Base-by-base conservation (phyloP, 2,329 filamentous ascomycete species). In the Penicillium oxalicum region DNA sequence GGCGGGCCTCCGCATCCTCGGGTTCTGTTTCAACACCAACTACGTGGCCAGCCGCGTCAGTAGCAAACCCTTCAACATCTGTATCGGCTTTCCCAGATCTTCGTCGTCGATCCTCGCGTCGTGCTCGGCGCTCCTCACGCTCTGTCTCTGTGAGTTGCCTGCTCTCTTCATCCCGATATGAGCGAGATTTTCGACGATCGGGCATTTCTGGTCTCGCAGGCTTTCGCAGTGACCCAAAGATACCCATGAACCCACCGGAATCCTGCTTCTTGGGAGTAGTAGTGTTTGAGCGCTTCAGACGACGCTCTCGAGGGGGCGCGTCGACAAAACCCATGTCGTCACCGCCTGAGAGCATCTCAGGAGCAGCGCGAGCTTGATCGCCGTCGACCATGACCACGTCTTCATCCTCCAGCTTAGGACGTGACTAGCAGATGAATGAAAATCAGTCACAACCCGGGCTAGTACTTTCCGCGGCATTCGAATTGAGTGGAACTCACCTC, bases 231-330 rank as follows among this genome's bases (percentile, higher is more conserved):
- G 69, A 70, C 7, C 81, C 81, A 55, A 90, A 82, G 5, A 89
- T 72, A n/a, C 79, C 77, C 70, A 81, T 79, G 12, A 83, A 66
- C 24, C 79, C 77, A 48, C 73, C 70, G 47, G 58, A 57, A 48
- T 76, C 76, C 45, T 81, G 68, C 61, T 83, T 86, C 63, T 80
- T 84, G 3, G 82, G 75, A 46, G 72, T 78, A 4, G 84, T 84
- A 4, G 84, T 84, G 55, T 77, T 80, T 34, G 81, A 79, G 41
- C 84, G 79, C 61, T 79, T 82, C 40, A 83, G 59, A 33, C 79
- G 74, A 45, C 77, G 72, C 55, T 78, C 75, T 52, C 70, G 61
- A 8, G 62, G 70, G 43, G 73, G 71, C 44, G 72, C 68, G 56
- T 79, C 75, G 43, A 77, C 74, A 54, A 78, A 78, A 18, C 73